Base-by-base conservation (phyloP, 31 red algal species). In the Odonthalia washingtoniensis region DNA sequence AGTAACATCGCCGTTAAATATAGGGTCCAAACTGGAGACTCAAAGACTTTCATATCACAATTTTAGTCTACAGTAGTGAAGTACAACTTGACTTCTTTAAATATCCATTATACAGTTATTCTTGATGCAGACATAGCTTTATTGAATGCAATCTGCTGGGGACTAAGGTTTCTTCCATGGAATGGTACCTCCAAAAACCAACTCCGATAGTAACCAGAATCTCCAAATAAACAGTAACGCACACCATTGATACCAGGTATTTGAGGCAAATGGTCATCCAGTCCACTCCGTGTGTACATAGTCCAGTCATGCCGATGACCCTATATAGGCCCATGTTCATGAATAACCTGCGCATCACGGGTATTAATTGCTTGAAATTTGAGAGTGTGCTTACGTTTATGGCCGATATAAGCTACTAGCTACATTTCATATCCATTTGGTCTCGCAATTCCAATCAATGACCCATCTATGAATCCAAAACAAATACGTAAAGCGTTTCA, bases 251-350 rank as follows among this genome's bases (percentile, higher is more conserved):
- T 46, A n/a, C 33, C 38, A 2, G 75, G 27, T 2, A 33, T 53
- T 3, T 31, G 18, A 34, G 57, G 38, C 5, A 72, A 52, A 63
- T 68, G 40, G 28, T 45, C 81, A 37, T 89, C 79, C 1, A 89
- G 21, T 39, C 31, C 80, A 70, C 61, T 70, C 39, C 30, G 66
- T 4, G 40, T 27, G 61, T 83, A 70, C 3, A 83, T 34, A 2
- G 82, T 76, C 4, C 41, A 75, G 39, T 86, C 82, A 43, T 86
- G 82, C 26, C 82, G n/a, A n/a, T 34, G 27, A 38, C 82, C 82
- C 4, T 86, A 67, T 31, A 73, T 36, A 3, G 82, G 82, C 1
- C 82, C 67, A 31, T 28, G 70, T 33, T 36, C 1, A 35, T 86
- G 82, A 35, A 70, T 40, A 77, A 86, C 49, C 16, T 76, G 37